Percentiles rank a stretch among this genome's conserved stretches.
Conservation (phyloP, 2,329 filamentous ascomycete genomes). For the Rhynchosporium agropyri region DNA sequence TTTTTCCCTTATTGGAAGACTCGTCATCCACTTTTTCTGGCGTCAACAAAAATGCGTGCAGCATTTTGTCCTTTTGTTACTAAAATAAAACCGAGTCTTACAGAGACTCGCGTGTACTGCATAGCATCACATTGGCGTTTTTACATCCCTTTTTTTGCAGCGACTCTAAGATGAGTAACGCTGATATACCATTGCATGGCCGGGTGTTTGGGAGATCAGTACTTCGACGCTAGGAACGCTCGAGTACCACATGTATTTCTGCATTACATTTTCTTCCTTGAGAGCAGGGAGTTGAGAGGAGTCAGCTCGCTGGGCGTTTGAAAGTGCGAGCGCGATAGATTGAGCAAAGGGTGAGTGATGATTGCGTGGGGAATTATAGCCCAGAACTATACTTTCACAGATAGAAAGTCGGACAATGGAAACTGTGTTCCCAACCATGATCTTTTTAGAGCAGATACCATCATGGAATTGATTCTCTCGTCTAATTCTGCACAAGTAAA, state of each 20-base stretch:
- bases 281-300: neutral
- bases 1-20: conserved; percentile 3
- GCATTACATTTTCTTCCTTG: conserved; percentile 18
- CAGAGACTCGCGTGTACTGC: conserved; percentile 29
- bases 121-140: conserved; percentile 30
- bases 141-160: conserved; percentile 25
- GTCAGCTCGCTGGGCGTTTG: neutral
- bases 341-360: conserved; percentile 9
- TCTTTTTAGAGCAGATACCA: neutral
- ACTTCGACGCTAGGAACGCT: conserved; percentile 26
- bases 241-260: conserved; percentile 24
- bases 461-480: neutral
- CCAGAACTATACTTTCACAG: neutral
- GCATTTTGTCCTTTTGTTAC: conserved; percentile 21
- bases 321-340: conserved; percentile 3
- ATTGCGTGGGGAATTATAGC: neutral
- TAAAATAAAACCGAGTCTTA: conserved; percentile 29
- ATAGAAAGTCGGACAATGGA: conserved; percentile 11
- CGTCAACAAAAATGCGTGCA: conserved; percentile 18
- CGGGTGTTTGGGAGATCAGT: conserved; percentile 30
- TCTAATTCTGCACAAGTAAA: neutral
- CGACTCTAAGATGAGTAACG: conserved; percentile 27
- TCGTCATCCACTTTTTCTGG: conserved; percentile 4
- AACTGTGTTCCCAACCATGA: neutral
- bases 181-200: conserved; percentile 36